Base-by-base conservation (phyloP, 202 grass and related monocot genomes). In the Hordeum pubiflorum region DNA sequence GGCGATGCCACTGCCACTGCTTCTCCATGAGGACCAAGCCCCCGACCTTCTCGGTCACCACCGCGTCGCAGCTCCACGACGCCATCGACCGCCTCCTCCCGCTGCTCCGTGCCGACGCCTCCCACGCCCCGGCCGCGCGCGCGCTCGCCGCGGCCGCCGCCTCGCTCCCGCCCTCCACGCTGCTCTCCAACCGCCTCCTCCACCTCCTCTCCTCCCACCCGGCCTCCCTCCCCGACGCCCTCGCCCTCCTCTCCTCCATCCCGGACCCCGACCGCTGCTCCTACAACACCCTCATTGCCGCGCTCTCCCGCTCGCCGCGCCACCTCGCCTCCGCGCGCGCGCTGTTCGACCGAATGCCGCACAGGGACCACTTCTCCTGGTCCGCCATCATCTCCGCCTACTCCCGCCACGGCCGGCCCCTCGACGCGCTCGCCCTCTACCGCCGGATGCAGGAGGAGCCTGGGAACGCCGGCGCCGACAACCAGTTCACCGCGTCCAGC, bases 401-500 rank as follows among this genome's bases (percentile, higher is more conserved):
- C 74, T 76, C 78, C 8, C 89, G 84, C 41, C 88, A 84, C 60
- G 88, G 90, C 44, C 81, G 68, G 40, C 80, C 86, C 11, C 37
- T 11, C 37, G 86, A 71, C n/a, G 92, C 84, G 26, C 90, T 98
- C 63, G 61, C 63, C 6, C 85, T 94, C 33, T 98, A 95, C 76
- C 82, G 85, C 6, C 60, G 77, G 79, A 98, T 98, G 92, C 87
- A 91, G 56, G 66, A 4, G n/a, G 91, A 65, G 10, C 65, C 79
- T 15, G 63, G 62, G 15, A 75, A 65, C 21, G 15, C 55, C 20
- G 81, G 46, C 57, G 80, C 73, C 24, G 86, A 94, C 85, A 93
- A 97, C 37, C 84, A 89, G 81, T 94, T 97, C 92, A 94, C 92
- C 9, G 90, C 88, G 55, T 97, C 94, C 78, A 92, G 89, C 78